Percentiles rank a stretch among this genome's conserved stretches.
Conservation (phyloP, 164 flowering plant species). For the Brasenia schreberi region DNA sequence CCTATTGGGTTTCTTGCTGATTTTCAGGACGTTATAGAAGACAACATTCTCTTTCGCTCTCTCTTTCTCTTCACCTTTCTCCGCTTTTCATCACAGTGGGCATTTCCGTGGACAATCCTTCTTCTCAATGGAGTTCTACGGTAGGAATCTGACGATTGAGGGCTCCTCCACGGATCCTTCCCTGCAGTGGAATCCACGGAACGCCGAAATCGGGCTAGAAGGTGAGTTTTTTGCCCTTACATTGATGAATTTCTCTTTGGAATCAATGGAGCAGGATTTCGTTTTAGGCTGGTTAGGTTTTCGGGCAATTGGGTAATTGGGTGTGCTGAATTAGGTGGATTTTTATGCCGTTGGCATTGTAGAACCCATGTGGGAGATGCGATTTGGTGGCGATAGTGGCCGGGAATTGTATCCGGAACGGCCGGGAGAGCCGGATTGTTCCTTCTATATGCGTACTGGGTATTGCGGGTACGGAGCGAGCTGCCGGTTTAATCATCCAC, state of each 20-base stretch:
- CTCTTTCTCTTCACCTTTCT: background rate
- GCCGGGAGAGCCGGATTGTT: conserved; percentile 57
- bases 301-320: background rate
- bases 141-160: conserved; percentile 22
- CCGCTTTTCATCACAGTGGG: background rate
- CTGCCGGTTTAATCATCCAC: conserved; percentile 88
- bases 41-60: background rate
- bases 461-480: conserved; percentile 66
- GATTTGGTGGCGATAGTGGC: conserved; percentile 16
- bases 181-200: conserved; percentile 27
- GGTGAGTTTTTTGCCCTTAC: conserved; percentile 22
- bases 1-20: background rate
- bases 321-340: background rate
- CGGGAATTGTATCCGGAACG: conserved; percentile 68
- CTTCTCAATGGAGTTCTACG: conserved; percentile 43
- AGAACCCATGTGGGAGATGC: conserved; percentile 59
- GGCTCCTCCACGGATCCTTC: conserved; percentile 36
- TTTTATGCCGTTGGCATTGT: conserved; percentile 3
- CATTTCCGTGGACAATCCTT: background rate
- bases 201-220: conserved; percentile 44
- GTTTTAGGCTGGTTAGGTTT: background rate
- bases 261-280: background rate
- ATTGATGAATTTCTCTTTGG: background rate
- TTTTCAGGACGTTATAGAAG: no score
- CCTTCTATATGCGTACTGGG: conserved; percentile 75